Evolutionary conservation across 257 asterid genomes (phyloP), one percentile per base, ranked within the genome.

Genomic region (Cruciata laevipes): DNA sequence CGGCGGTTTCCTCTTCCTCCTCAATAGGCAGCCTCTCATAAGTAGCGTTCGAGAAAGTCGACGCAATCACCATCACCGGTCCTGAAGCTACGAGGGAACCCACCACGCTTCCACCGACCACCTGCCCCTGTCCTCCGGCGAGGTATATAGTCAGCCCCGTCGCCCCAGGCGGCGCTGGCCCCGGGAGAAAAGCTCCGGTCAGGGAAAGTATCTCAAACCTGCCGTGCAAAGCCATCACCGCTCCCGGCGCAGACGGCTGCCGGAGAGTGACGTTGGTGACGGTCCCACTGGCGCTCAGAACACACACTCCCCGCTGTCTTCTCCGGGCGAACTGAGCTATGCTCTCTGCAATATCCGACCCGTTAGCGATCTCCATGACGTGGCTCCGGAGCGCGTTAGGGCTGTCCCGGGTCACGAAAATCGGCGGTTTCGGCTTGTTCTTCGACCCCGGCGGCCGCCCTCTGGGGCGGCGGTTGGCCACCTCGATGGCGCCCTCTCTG

Each of bases 41-140:
- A 5, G 86, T 83, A 33, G 93, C 93, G 66, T 86, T 86, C 10
- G 93, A 77, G 61, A 86, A 86, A 0, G 89, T 86, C 0, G 89
- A 80, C 0, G 89, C 93, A 32, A 86, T 84, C 31, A 86, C 89
- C 88, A 86, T 86, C 2, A 86, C 93, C 0, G 93, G 93, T 2
- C 89, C 93, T 0, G 83, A 80, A 3, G 93, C 89, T 58, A 84
- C 80, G 4, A 86, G 74, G 0, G 93, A 25, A 2, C 93, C 93
- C 32, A 84, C 88, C 12, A 86, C 93, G 20, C 88, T 82, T 7
- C 93, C 93, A 0, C 93, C 93, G 8, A 86, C 60, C 8, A 86
- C 89, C 68, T 86, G 93, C 24, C 93, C 93, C 62, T 86, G 93
- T 3, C 81, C 83, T 0, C 89, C 89, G 0, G 89, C 85, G n/a